A percentile compares a stretch with the other conserved stretches of the same genome.
phyloP scores from a whole-genome alignment of 2,329 filamentous ascomycete species.

The Ceratocystis diversiconidia region DNA sequence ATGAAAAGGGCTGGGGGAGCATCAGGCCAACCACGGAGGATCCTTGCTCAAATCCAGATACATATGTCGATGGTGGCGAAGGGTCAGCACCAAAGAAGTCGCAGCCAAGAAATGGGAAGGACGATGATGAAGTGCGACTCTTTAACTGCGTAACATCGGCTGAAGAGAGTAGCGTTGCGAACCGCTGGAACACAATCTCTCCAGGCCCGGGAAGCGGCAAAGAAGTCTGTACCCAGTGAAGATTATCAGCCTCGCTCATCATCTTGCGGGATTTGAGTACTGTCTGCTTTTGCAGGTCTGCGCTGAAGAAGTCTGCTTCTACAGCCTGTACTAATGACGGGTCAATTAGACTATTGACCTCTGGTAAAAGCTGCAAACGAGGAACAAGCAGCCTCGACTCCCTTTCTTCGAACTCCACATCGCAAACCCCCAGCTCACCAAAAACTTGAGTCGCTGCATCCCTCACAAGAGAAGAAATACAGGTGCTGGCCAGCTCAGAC shows the following conservation, averaged over 20 bases:
- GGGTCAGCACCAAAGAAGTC: constrained; percentile 13
- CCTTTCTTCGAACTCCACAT: constrained; percentile 30
- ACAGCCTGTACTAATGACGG: constrained; percentile 10
- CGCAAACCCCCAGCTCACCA: neutral
- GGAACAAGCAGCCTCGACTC: constrained; percentile 30
- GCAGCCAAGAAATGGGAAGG: neutral
- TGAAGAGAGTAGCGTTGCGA: neutral
- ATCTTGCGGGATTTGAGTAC: constrained; percentile 2
- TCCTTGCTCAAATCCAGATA: neutral
- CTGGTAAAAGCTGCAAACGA: constrained; percentile 29
- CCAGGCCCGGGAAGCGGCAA: neutral
- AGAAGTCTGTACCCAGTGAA: constrained; percentile 2
- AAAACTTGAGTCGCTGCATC: constrained; percentile 6
- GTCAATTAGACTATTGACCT: constrained; percentile 35
- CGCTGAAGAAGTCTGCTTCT: neutral
- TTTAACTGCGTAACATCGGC: neutral
- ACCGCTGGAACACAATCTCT: neutral
- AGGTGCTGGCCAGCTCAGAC: constrained; percentile 32
- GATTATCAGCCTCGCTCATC: neutral
- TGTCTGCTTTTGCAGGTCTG: neutral
- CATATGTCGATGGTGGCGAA: neutral
- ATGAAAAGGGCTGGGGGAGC: constrained; percentile 2
- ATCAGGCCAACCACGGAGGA: constrained; percentile 10
- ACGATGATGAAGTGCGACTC: neutral
- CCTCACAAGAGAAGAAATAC: neutral